Base-by-base conservation (phyloP, 2,329 filamentous ascomycete genomes). In the Aureobasidium lini region DNA sequence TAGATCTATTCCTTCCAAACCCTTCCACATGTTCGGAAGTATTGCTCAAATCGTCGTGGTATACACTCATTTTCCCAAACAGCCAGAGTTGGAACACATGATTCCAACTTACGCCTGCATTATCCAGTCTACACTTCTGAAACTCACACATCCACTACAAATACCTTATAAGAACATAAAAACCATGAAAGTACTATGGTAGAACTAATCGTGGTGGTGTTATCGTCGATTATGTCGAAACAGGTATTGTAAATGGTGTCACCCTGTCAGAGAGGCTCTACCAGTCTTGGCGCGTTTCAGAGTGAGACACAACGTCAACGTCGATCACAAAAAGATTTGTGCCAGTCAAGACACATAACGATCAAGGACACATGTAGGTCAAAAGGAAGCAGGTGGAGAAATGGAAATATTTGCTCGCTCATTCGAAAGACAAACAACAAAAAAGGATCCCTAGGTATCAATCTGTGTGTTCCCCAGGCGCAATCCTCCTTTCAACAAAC, bases 391-490 rank as follows among this genome's bases (percentile, higher is more conserved):
- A 23, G 9, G 2, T 15, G 15, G 39, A 23, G 37, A 43, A 54
- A 43, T 42, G 10, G 29, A 54, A 54, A 54, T 42, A n/a, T 40
- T 43, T 54, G 50, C 50, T 54, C 50, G 50, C 50, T 54, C n/a
- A 42, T 31, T 54, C 15, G 36, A 52, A 52, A 42, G 23, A 23
- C 23, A 23, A 23, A 32, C 32, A 53, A 42, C 11, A 53, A 53
- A 36, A 42, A 42, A 43, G 48, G 48, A 16, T 23, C 36, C 50
- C 50, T 54, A 54, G 50, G 50, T 54, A 43, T 54, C 49, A 40
- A 16, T 52, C 49, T 54, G 37, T 42, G 48, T 40, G 36, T 52
- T 32, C 50, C 37, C 50, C 39, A 23, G 50, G 37, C 15, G 18
- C 47, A 15, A 28, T 56, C 40, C 39, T 43, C 31, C 23, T 46